A percentile compares a stretch with the other conserved stretches of the same genome.
Conservation (phyloP, 306 rosid genomes). For the Quercus glauca region DNA sequence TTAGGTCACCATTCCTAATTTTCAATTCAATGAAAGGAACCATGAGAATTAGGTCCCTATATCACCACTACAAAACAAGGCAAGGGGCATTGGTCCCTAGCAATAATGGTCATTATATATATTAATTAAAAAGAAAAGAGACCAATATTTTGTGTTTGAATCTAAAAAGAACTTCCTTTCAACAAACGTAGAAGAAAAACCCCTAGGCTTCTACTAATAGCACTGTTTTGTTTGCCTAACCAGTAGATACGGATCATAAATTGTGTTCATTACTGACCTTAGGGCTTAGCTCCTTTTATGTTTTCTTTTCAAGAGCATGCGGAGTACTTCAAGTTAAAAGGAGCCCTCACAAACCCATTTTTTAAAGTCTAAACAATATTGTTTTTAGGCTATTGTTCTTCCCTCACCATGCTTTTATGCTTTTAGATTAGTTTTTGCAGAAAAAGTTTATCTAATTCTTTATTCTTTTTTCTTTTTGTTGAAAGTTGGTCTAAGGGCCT, state of each 20-base stretch:
- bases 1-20: background rate
- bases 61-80: background rate
- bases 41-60: conserved; percentile 3
- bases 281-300: background rate
- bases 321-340: background rate
- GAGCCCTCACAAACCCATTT: background rate
- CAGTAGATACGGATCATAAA: background rate
- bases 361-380: no score
- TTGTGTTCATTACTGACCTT: background rate
- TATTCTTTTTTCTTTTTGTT: no score
- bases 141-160: no score
- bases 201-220: no score
- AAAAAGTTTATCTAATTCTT: no score
- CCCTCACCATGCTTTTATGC: no score
- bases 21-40: background rate
- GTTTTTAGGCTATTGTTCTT: no score
- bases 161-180: no score
- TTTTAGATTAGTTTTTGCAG: no score
- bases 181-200: no score
- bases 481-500: no score
- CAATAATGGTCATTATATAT: background rate
- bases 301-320: background rate
- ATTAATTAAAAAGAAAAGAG: background rate
- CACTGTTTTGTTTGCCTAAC: background rate
- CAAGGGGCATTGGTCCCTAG: conserved; percentile 11